These are phyloP conservation scores for Aspergillus tubingensis DNA, from an alignment of 2,329 filamentous ascomycete species.

Conservation along the genomic window DNA sequence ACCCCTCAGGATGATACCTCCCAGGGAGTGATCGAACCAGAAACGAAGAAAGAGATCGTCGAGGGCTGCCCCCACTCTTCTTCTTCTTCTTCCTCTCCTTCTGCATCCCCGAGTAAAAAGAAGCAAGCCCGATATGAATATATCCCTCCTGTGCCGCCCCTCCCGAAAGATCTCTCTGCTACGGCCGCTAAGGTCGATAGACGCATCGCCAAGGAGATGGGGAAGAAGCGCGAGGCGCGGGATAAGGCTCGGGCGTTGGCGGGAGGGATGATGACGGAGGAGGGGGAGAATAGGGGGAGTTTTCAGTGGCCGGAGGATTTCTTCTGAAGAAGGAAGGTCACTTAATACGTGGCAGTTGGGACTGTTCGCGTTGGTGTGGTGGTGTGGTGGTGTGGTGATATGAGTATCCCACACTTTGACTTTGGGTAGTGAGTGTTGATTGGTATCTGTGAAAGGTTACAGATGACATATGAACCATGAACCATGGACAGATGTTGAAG, in stretches of 20 bases:
- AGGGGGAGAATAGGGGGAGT: conserved; percentile 9
- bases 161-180: conserved; percentile 37
- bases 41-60: conserved; percentile 7
- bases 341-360: too few relatives aligned
- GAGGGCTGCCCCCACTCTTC: conserved; percentile 2
- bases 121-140: conserved; percentile 28
- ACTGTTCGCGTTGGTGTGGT: neutral
- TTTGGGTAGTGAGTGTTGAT: too few relatives aligned
- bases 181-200: conserved; percentile 31
- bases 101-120: conserved; percentile 18
- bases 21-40: too few relatives aligned
- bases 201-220: conserved; percentile 24
- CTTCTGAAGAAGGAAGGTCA: conserved; percentile 32
- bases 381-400: neutral
- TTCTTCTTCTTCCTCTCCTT: conserved; percentile 14
- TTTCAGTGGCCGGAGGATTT: conserved; percentile 49
- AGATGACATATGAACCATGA: too few relatives aligned
- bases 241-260: conserved; percentile 8
- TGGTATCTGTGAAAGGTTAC: too few relatives aligned
- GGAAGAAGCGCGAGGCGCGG: conserved; percentile 19
- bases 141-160: conserved; percentile 44
- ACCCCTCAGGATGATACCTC: conserved; percentile 9
- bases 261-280: neutral
- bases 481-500: too few relatives aligned
- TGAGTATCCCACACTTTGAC: too few relatives aligned